phyloP scores from a whole-genome alignment of 1,284 basidiomycete species.

The Melampsora larici-populina region DNA sequence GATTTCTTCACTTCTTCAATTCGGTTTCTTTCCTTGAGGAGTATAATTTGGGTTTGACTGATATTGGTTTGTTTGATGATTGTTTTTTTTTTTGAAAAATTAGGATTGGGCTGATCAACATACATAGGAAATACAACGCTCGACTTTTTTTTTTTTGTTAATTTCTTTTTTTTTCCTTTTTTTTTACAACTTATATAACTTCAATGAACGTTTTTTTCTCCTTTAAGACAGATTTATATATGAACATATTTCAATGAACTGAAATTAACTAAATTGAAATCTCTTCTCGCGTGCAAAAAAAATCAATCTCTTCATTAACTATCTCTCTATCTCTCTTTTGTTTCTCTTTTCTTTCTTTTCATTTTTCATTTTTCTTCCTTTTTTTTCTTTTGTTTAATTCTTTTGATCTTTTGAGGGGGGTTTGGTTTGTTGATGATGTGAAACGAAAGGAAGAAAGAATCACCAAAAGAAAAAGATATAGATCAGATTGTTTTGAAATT shows the following conservation, averaged over 20 bases:
- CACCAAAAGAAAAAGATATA: no score
- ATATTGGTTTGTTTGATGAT: neutral
- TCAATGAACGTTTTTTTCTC: neutral
- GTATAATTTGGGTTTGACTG: neutral
- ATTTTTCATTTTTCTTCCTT: neutral
- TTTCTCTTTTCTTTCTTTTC: neutral
- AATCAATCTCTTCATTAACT: neutral
- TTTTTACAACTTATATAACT: neutral
- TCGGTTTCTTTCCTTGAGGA: neutral
- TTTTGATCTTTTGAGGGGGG: no score
- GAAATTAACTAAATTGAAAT: neutral
- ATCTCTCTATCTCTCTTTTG: neutral
- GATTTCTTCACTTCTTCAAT: conserved; percentile 17
- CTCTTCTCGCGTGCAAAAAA: neutral
- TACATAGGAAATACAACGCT: neutral
- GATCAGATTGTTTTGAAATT: no score
- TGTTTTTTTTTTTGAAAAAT: neutral
- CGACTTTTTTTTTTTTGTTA: neutral
- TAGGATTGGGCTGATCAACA: conserved; percentile 33
- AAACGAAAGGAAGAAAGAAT: no score
- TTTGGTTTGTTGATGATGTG: no score
- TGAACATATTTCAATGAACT: neutral
- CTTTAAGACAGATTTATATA: neutral
- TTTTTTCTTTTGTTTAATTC: neutral
- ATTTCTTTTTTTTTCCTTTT: neutral